phyloP scores from a whole-genome alignment of 257 asterid genomes.

The Solanum medicagineum region DNA sequence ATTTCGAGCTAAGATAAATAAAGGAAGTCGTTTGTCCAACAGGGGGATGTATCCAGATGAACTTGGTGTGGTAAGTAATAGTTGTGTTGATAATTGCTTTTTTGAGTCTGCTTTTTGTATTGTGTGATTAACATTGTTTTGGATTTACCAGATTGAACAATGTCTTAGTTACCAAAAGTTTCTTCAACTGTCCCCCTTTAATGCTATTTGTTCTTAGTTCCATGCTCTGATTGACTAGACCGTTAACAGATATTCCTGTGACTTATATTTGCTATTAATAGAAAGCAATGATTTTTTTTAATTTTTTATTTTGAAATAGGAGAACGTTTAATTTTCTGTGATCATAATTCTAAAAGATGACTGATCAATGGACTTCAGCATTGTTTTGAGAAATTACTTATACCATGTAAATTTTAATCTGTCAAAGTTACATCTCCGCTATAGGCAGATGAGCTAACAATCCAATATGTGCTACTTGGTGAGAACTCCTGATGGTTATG shows the following conservation, averaged over 20 bases:
- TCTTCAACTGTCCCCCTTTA: neutral
- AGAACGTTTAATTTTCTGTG: neutral
- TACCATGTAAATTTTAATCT: neutral
- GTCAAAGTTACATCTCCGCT: neutral
- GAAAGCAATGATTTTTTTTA: neutral
- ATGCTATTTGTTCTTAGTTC: neutral
- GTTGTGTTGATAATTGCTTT: neutral
- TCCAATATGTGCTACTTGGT: neutral
- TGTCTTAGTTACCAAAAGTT: neutral
- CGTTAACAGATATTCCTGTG: neutral
- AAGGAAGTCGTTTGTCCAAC: conserved; percentile 49
- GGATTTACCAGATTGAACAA: neutral
- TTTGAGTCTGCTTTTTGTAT: neutral
- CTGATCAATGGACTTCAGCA: neutral
- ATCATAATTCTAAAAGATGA: neutral
- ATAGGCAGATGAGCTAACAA: neutral
- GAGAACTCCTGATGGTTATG: neutral
- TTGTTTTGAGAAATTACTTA: neutral
- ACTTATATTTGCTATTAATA: neutral
- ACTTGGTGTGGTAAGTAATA: conserved; percentile 73
- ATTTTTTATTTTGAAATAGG: neutral
- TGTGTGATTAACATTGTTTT: neutral
- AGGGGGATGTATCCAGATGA: conserved; percentile 77
- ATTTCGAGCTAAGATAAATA: conserved; percentile 82
- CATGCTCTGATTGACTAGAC: neutral